Evolutionary conservation across 768 basidiomycete genomes (phyloP).

Genomic region (Kondoa malvinella): DNA sequence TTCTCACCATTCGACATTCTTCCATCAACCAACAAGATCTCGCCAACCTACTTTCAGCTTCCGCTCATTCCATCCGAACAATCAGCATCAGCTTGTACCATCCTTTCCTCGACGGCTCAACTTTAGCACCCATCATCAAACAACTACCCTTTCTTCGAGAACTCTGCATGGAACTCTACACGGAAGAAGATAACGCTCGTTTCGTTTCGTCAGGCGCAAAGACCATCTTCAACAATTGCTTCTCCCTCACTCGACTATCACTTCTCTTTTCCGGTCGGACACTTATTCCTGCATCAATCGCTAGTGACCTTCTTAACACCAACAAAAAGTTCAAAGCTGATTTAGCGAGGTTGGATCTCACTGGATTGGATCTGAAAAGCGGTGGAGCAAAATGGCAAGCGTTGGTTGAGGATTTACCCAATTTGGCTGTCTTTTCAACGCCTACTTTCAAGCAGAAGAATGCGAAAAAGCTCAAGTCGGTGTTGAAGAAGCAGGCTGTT

Average conservation of each 20-base stretch:
- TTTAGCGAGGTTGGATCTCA: not conserved
- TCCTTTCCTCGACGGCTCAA: not conserved
- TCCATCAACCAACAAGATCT: not conserved
- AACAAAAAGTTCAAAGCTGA: no score
- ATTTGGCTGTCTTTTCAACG: not conserved
- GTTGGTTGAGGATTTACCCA: not conserved
- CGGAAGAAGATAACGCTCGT: not conserved
- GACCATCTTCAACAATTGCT: not conserved
- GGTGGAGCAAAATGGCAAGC: not conserved
- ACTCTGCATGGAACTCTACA: not conserved
- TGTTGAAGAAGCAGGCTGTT: not conserved
- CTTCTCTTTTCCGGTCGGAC: not conserved
- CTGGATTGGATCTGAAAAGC: not conserved
- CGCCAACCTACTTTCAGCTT: not conserved
- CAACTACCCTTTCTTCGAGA: not conserved
- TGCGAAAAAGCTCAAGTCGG: not conserved
- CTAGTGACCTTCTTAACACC: not conserved
- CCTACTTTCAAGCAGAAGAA: not conserved
- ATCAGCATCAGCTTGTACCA: not conserved
- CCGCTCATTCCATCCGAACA: not conserved
- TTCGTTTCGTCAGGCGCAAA: not conserved
- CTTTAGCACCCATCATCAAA: not conserved
- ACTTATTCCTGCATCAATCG: not conserved
- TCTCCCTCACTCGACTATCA: not conserved
- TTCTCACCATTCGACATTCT: not conserved